Conservation (phyloP, 352 stramenopile genomes). For the Pythium utonaiense region DNA sequence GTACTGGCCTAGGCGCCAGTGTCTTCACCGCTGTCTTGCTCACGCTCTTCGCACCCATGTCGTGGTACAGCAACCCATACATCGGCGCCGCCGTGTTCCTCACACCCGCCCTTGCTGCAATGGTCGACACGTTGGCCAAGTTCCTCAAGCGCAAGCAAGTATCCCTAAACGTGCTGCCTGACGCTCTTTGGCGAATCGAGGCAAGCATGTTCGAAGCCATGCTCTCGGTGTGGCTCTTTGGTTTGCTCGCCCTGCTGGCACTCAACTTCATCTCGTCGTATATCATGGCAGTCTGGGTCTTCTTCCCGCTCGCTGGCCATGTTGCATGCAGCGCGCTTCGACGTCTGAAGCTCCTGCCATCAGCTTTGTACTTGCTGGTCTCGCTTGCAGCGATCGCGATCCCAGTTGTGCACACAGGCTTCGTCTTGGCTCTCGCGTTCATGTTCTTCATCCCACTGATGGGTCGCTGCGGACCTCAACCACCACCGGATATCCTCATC, state of each 20-base stretch:
- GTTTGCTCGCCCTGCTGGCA: conserved; percentile 35
- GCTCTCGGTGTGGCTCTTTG: conserved; percentile 39
- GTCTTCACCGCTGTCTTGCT: conserved; percentile 46
- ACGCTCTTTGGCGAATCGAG: conserved; percentile 47
- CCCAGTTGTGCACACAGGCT: conserved; percentile 59
- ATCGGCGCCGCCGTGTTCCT: conserved; percentile 45
- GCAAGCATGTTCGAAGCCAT: conserved; percentile 64
- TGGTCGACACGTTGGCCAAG: conserved; percentile 43
- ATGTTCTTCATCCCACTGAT: conserved; percentile 79
- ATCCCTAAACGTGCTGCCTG: conserved; percentile 7
- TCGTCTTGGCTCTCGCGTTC: conserved; percentile 49
- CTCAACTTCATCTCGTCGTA: conserved; percentile 57
- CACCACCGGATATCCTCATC: conserved; percentile 56
- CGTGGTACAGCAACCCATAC: conserved; percentile 65
- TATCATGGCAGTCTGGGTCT: conserved; percentile 53
- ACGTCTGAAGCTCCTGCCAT: conserved; percentile 32
- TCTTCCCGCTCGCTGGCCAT: conserved; percentile 57
- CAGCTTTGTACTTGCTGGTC: conserved; percentile 42
- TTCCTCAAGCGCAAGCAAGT: conserved; percentile 32
- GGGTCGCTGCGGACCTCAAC: conserved; percentile 46
- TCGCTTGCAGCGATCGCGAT: conserved; percentile 47
- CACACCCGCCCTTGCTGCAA: conserved; percentile 41
- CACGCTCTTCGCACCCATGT: conserved; percentile 59
- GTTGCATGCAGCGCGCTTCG: conserved; percentile 38
- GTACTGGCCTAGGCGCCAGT: conserved; percentile 27